A percentile compares a stretch with the other conserved stretches of the same genome.
phyloP scores from a whole-genome alignment of 768 basidiomycete genomes.

The Wakefieldia striispora region DNA sequence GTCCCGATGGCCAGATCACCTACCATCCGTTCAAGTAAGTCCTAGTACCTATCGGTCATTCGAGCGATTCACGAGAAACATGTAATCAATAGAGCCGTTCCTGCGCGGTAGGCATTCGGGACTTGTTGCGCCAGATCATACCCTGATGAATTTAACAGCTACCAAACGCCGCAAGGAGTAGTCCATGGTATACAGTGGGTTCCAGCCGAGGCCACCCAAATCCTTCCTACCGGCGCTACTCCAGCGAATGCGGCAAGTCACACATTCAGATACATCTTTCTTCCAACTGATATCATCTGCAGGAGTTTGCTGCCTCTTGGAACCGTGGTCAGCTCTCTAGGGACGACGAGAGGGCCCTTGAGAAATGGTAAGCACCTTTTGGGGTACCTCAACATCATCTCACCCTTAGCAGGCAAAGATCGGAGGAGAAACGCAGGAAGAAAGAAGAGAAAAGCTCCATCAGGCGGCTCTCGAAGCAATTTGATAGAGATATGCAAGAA shows the following conservation, averaged over 20 bases:
- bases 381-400: slow-evolving; percentile 5
- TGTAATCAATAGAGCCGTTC: slow-evolving; percentile 53
- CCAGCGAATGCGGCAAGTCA: slow-evolving; percentile 54
- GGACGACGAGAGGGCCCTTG: slow-evolving; percentile 41
- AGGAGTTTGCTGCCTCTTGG: slow-evolving; percentile 65
- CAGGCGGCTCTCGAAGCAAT: slow-evolving; percentile 37
- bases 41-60: background rate
- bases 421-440: slow-evolving; percentile 52
- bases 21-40: slow-evolving; percentile 78
- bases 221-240: slow-evolving; percentile 57
- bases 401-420: slow-evolving; percentile 40
- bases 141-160: slow-evolving; percentile 41
- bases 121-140: background rate
- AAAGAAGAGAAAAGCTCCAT: slow-evolving; percentile 46
- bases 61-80: slow-evolving; percentile 15
- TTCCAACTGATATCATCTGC: slow-evolving; percentile 1
- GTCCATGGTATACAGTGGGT: slow-evolving; percentile 65
- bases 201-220: slow-evolving; percentile 65
- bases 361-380: slow-evolving; percentile 42
- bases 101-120: slow-evolving; percentile 58
- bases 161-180: slow-evolving; percentile 66
- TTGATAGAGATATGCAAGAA: slow-evolving; percentile 47
- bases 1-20: slow-evolving; percentile 56
- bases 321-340: slow-evolving; percentile 40
- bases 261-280: slow-evolving; percentile 3